Evolutionary conservation across 139 green algal species (phyloP), one percentile per base, ranked within the genome.

Genomic region (Pycnococcus provasolii): DNA sequence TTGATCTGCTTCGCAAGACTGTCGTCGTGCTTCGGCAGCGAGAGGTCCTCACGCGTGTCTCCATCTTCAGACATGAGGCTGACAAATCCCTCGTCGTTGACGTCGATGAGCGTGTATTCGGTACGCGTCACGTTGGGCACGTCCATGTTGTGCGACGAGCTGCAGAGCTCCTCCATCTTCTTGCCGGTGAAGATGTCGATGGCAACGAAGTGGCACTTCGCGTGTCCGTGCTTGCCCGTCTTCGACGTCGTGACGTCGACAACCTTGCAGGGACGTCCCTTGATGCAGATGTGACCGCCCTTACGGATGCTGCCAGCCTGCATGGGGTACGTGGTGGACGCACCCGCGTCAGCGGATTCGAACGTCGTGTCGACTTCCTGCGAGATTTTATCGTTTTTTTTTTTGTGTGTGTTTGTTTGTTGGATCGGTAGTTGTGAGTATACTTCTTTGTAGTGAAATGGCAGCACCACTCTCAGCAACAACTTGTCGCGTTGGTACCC

Each of bases 191-290:
- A 99, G 72, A 99, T 97, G 72, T 97, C 92, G 51, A 94, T 87
- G 47, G 74, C 90, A 3, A 89, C 77, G 69, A 99, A 99, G 76
- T 96, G 86, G 79, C 94, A 99, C 89, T 99, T 99, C 47, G 94
- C 94, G 83, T 97, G 89, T 60, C 94, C 94, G 89, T 99, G 94
- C 90, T 99, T 99, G 71, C 94, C 94, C 42, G 94, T 99, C 87
- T 99, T 99, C 60, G 94, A 98, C 58, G 94, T 99, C 51, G 93
- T 95, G 61, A 99, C 93, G 65, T 99, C 94, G 15, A 90, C 83
- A n/a, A 96, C 92, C 89, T 99, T 99, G 88, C 89, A 96, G 42
- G 93, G 91, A 37, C 85, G 81, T 69, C 72, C 73, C 72, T 94
- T 95, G 83, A 97, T 96, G 46, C 97, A 88, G 13, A 98, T 87